These are phyloP conservation scores for Neonothopanus nambi DNA, from an alignment of 1,284 basidiomycete genomes.

Conservation along the genomic window DNA sequence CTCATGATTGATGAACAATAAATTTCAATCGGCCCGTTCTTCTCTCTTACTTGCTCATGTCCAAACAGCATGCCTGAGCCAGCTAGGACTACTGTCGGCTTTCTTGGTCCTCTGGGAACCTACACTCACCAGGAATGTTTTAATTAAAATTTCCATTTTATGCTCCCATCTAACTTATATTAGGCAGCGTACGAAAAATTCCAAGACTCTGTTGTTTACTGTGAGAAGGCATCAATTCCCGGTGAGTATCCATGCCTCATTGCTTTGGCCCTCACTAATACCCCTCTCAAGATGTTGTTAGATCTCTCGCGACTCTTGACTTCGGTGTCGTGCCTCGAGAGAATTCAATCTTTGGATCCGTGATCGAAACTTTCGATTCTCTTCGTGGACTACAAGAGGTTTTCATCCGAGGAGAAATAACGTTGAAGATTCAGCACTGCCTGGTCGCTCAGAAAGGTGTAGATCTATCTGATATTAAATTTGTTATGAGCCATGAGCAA, in stretches of 20 bases:
- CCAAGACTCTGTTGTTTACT: slow-evolving; percentile 49
- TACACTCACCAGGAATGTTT: slow-evolving; percentile 71
- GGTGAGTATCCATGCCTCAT: slow-evolving; percentile 35
- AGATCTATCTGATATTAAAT: slow-evolving; percentile 48
- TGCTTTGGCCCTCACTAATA: not conserved
- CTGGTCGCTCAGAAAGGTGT: slow-evolving; percentile 60
- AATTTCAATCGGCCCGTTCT: too few species aligned
- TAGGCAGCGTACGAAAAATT: slow-evolving; percentile 66
- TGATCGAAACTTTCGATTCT: slow-evolving; percentile 70
- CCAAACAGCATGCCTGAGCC: too few species aligned
- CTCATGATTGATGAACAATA: too few species aligned
- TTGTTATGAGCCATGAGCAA: slow-evolving; percentile 75
- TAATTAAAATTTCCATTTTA: not conserved
- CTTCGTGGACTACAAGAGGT: slow-evolving; percentile 47
- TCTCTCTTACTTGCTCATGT: too few species aligned
- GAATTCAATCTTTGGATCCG: slow-evolving; percentile 73
- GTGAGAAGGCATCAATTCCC: slow-evolving; percentile 54
- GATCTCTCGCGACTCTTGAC: slow-evolving; percentile 42
- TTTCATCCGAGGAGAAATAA: slow-evolving; percentile 60
- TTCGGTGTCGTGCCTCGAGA: slow-evolving; percentile 73
- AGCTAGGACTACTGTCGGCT: slow-evolving; percentile 37
- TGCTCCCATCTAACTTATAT: not conserved
- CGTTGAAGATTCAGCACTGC: slow-evolving; percentile 66
- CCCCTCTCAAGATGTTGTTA: slow-evolving; percentile 53
- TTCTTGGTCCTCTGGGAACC: slow-evolving; percentile 73